Conservation (phyloP, 805 yeast genomes). For the Ogataea minuta region DNA sequence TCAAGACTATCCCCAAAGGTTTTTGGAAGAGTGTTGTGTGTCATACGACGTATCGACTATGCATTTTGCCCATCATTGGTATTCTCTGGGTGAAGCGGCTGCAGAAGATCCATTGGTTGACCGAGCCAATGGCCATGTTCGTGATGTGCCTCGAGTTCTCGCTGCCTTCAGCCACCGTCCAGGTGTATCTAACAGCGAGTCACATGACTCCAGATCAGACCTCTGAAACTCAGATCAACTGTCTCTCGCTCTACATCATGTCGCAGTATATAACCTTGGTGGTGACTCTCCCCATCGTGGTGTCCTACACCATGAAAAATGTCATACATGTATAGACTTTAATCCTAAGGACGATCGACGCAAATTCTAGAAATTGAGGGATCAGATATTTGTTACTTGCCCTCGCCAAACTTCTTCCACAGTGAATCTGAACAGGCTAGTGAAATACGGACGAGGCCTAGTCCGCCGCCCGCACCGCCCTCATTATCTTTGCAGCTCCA, state of each 20-base stretch:
- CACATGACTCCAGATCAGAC: slow-evolving; percentile 50
- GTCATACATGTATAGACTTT: slow-evolving; percentile 22
- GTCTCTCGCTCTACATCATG: slow-evolving; percentile 50
- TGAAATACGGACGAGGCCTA: slow-evolving; percentile 16
- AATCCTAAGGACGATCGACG: slow-evolving; percentile 14
- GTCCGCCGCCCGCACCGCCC: slow-evolving; percentile 8
- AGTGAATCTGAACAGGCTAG: slow-evolving; percentile 15
- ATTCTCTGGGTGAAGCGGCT: slow-evolving; percentile 48
- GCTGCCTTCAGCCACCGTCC: slow-evolving; percentile 56
- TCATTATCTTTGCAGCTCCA: slow-evolving; percentile 1
- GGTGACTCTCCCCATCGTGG: slow-evolving; percentile 50
- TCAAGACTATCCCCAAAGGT: slow-evolving; percentile 46
- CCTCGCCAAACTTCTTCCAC: slow-evolving; percentile 10
- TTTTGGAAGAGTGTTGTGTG: slow-evolving; percentile 55
- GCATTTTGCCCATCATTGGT: slow-evolving; percentile 52
- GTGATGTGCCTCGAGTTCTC: slow-evolving; percentile 47
- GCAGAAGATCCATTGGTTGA: slow-evolving; percentile 48
- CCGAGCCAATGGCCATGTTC: slow-evolving; percentile 40
- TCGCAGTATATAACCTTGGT: slow-evolving; percentile 47
- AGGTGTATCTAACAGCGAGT: slow-evolving; percentile 58
- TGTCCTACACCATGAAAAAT: slow-evolving; percentile 40
- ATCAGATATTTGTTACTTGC: not conserved
- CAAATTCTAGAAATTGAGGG: not conserved
- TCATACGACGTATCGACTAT: slow-evolving; percentile 41
- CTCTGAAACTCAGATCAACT: slow-evolving; percentile 48